A percentile compares a stretch with the other conserved stretches of the same genome.
These are phyloP conservation scores for Ormosia emarginata DNA, from an alignment of 306 rosid genomes.

Conservation along the genomic window DNA sequence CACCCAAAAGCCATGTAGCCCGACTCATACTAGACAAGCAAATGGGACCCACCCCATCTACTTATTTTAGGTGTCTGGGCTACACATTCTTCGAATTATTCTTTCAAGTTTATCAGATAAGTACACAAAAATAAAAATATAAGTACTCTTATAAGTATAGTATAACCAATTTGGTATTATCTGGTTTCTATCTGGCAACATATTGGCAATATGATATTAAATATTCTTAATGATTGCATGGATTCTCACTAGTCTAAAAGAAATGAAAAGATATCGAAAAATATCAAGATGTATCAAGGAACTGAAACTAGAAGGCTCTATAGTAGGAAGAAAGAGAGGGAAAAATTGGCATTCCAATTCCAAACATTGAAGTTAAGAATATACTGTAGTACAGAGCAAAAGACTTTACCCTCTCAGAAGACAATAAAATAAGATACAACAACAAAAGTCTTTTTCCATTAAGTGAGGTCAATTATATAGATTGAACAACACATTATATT, in stretches of 20 bases:
- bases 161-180: background rate
- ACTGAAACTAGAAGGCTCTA: background rate
- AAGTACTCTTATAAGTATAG: background rate
- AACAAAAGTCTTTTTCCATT: too few relatives aligned
- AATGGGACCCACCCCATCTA: background rate
- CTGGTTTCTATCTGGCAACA: conserved; percentile 2
- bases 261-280: background rate
- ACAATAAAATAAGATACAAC: background rate
- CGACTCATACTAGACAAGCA: background rate
- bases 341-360: background rate
- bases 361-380: background rate
- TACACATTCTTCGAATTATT: conserved; percentile 8
- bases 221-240: background rate
- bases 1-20: background rate
- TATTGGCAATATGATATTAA: background rate
- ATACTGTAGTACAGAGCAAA: background rate
- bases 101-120: background rate
- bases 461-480: too few relatives aligned
- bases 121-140: background rate
- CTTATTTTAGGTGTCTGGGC: background rate
- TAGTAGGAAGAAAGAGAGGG: background rate
- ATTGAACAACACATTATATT: too few relatives aligned
- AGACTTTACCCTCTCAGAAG: background rate
- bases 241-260: background rate
- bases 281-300: background rate